Evolutionary conservation across 2,329 filamentous ascomycete genomes (phyloP).

Genomic region (Pestalotiopsis sp.): DNA sequence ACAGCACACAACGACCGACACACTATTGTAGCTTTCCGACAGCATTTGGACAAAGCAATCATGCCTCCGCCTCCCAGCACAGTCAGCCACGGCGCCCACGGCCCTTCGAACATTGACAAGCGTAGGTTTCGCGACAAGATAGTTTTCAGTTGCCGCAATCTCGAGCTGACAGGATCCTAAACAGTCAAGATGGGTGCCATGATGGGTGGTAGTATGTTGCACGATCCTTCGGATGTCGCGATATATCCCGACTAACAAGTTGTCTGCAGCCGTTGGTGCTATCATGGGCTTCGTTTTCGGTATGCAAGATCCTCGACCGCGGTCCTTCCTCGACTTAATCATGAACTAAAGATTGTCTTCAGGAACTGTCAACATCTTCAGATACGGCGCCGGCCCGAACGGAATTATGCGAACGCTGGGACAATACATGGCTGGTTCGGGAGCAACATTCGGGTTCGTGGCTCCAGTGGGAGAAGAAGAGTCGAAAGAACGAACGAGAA

Average conservation of each 20-base stretch:
- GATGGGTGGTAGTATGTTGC: constrained; percentile 92
- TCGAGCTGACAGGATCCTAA: constrained; percentile 27
- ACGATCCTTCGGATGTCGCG: not conserved
- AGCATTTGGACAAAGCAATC: not conserved
- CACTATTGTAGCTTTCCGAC: not conserved
- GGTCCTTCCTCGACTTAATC: not conserved
- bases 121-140: constrained; percentile 45
- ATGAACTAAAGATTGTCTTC: not conserved
- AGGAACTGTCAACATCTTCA: constrained; percentile 94
- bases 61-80: constrained; percentile 57
- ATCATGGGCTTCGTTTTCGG: constrained; percentile 99
- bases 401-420: constrained; percentile 93
- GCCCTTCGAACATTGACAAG: constrained; percentile 73
- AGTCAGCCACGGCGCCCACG: constrained; percentile 42
- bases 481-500: constrained; percentile 17
- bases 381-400: constrained; percentile 90
- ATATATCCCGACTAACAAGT: constrained; percentile 31
- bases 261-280: constrained; percentile 76
- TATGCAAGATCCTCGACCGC: constrained; percentile 41
- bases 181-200: constrained; percentile 96
- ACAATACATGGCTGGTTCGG: constrained; percentile 95
- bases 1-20: not conserved
- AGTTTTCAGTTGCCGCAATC: not conserved
- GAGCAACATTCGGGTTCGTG: constrained; percentile 89
- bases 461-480: not conserved